Evolutionary conservation across 805 yeast genomes (phyloP).

Genomic region (Lipomyces spencermartinsiae): DNA sequence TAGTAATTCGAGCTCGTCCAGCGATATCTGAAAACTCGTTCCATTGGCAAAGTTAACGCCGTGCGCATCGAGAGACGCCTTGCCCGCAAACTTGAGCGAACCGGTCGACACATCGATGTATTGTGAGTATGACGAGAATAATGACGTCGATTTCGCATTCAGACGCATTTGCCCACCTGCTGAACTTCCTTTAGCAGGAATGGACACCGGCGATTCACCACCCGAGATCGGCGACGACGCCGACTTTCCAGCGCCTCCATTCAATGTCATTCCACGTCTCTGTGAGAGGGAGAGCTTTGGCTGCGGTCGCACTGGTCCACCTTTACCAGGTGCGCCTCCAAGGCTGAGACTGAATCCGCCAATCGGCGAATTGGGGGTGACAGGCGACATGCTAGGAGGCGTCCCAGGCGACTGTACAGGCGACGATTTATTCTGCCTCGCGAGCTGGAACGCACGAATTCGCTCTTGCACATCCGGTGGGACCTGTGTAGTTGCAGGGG

Average conservation of each 20-base stretch:
- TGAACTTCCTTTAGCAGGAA: not conserved
- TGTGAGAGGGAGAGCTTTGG: slow-evolving; percentile 46
- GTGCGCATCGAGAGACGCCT: slow-evolving; percentile 86
- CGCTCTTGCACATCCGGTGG: slow-evolving; percentile 83
- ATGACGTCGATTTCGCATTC: slow-evolving; percentile 30
- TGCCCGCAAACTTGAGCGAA: slow-evolving; percentile 87
- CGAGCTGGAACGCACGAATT: slow-evolving; percentile 83
- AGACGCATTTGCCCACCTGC: slow-evolving; percentile 35
- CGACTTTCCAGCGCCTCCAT: slow-evolving; percentile 29
- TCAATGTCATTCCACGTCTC: slow-evolving; percentile 47
- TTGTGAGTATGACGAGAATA: slow-evolving; percentile 83
- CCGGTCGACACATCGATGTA: slow-evolving; percentile 93
- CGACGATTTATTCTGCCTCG: slow-evolving; percentile 56
- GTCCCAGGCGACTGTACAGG: not conserved
- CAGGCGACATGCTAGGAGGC: slow-evolving; percentile 10
- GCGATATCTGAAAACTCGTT: slow-evolving; percentile 79
- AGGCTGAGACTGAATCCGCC: slow-evolving; percentile 22
- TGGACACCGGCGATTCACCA: not conserved
- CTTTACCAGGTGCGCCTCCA: slow-evolving; percentile 10
- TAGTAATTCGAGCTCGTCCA: slow-evolving; percentile 71
- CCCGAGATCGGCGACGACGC: slow-evolving; percentile 10
- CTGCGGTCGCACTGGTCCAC: slow-evolving; percentile 34
- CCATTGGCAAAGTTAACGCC: slow-evolving; percentile 94
- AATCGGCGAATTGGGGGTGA: slow-evolving; percentile 14
- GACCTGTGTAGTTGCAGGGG: slow-evolving; percentile 23